A percentile compares a stretch with the other conserved stretches of the same genome.
Evolutionary conservation across 352 stramenopile genomes (phyloP).

Genomic region (Globisporangium cederbergense): DNA sequence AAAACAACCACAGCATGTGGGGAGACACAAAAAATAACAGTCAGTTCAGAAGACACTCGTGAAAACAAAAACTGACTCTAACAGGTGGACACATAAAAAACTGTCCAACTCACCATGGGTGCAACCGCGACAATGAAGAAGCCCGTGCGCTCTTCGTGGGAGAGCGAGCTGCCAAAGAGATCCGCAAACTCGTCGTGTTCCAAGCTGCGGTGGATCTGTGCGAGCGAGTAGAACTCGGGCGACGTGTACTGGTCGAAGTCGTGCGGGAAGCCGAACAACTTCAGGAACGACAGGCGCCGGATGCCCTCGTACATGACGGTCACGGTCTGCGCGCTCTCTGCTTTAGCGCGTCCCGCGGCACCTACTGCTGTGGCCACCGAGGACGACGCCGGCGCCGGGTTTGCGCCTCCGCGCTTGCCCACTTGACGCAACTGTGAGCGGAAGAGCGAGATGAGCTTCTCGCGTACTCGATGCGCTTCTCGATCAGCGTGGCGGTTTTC

Average conservation of each 20-base stretch:
- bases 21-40: not conserved
- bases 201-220: constrained; percentile 35
- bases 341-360: constrained; percentile 10
- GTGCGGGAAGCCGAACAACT: constrained; percentile 45
- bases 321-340: constrained; percentile 20
- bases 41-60: not conserved
- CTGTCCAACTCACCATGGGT: constrained; percentile 51
- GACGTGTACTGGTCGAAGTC: constrained; percentile 57
- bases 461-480: constrained; percentile 46
- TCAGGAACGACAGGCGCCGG: constrained; percentile 62
- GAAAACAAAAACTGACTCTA: not conserved
- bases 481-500: constrained; percentile 55
- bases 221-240: constrained; percentile 41
- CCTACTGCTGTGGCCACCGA: not conserved
- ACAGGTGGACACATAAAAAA: not conserved
- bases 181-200: constrained; percentile 48
- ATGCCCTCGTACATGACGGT: constrained; percentile 53
- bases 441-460: constrained; percentile 44
- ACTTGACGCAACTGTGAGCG: constrained; percentile 46
- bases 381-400: constrained; percentile 10
- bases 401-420: constrained; percentile 24
- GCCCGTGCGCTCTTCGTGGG: constrained; percentile 67
- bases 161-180: constrained; percentile 66
- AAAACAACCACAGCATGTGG: not conserved
- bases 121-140: constrained; percentile 53